Evolutionary conservation across 2,329 filamentous ascomycete genomes (phyloP).

Genomic region (Blumeria hordei): DNA sequence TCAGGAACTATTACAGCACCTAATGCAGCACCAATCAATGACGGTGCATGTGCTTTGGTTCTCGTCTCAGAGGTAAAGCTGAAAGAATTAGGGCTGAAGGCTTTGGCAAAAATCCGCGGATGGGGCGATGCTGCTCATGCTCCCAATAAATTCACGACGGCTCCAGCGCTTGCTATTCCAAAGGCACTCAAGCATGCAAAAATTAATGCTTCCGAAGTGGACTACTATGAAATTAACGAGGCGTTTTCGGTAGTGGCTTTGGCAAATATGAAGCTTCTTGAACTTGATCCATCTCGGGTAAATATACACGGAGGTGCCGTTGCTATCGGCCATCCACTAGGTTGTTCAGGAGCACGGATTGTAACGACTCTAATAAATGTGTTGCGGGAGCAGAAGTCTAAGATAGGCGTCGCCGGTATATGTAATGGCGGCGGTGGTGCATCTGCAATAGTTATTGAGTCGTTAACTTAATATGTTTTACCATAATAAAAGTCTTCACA

Average conservation of each 20-base stretch:
- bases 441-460: constrained; percentile 76
- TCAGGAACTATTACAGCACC: constrained; percentile 81
- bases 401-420: constrained; percentile 83
- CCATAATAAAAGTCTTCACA: not conserved
- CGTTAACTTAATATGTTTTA: not conserved
- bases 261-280: constrained; percentile 84
- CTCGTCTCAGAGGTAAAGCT: constrained; percentile 87
- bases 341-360: constrained; percentile 82
- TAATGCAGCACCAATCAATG: constrained; percentile 89
- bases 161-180: constrained; percentile 79
- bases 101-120: constrained; percentile 85
- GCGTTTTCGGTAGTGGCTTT: constrained; percentile 92
- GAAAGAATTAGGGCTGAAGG: constrained; percentile 75
- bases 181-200: constrained; percentile 94
- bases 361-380: constrained; percentile 76
- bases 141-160: constrained; percentile 87
- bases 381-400: constrained; percentile 70
- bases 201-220: constrained; percentile 50
- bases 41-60: constrained; percentile 78
- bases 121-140: constrained; percentile 88
- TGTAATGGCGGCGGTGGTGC: constrained; percentile 97
- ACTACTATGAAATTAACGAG: constrained; percentile 98
- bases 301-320: constrained; percentile 92
- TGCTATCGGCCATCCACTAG: constrained; percentile 84
- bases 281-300: constrained; percentile 59